Conservation (phyloP, 805 yeast genomes). For the Ogataea thermomethanolica region DNA sequence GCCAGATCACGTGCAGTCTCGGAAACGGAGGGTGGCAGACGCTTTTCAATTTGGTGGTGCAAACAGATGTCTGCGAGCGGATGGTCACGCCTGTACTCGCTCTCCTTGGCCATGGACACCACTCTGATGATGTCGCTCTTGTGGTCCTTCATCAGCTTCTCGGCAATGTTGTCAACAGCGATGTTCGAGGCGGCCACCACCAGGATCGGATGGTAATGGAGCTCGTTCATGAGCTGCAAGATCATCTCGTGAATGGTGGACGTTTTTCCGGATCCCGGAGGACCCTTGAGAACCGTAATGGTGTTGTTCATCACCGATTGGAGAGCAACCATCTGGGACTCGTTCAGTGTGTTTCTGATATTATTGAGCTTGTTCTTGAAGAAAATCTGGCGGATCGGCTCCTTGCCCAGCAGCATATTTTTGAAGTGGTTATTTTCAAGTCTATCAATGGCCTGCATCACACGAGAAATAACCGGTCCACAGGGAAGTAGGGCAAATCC, state of each 20-base stretch:
- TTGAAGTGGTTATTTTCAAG: slow-evolving; percentile 52
- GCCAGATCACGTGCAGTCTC: slow-evolving; percentile 43
- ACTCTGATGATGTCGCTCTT: slow-evolving; percentile 54
- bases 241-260: slow-evolving; percentile 80
- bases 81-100: slow-evolving; percentile 54
- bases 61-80: slow-evolving; percentile 57
- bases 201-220: slow-evolving; percentile 58
- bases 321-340: slow-evolving; percentile 73
- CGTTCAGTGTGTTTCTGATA: slow-evolving; percentile 53
- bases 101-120: slow-evolving; percentile 56
- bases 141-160: slow-evolving; percentile 51
- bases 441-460: slow-evolving; percentile 62
- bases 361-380: slow-evolving; percentile 53
- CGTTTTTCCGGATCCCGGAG: slow-evolving; percentile 83
- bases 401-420: slow-evolving; percentile 28
- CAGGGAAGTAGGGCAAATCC: slow-evolving; percentile 50
- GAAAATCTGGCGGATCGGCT: slow-evolving; percentile 36
- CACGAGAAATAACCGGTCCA: slow-evolving; percentile 59
- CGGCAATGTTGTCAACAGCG: slow-evolving; percentile 75
- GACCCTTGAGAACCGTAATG: slow-evolving; percentile 63
- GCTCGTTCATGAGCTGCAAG: slow-evolving; percentile 61
- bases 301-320: slow-evolving; percentile 62
- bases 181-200: slow-evolving; percentile 76
- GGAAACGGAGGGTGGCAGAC: slow-evolving; percentile 43
- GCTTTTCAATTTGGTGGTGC: slow-evolving; percentile 54